Evolutionary conservation across 2,329 filamentous ascomycete species (phyloP), one percentile per base, ranked within the genome.

Genomic region (Neopestalotiopsis sp.): DNA sequence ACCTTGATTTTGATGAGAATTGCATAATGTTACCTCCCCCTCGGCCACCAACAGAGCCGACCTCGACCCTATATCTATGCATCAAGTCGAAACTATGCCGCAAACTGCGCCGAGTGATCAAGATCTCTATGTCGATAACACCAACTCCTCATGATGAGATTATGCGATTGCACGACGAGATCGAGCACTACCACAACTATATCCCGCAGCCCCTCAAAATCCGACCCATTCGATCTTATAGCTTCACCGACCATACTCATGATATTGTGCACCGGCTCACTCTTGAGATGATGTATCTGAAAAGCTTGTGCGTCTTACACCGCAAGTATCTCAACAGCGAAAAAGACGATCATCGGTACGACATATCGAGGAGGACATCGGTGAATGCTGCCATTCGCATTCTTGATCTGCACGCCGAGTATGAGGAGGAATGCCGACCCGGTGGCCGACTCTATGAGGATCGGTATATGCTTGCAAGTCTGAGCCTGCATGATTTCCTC

Each of bases 401-500:
- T 17, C 74, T 87, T 3, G 79, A 82, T 42, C 76, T 88, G 57
- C 84, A 86, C 66, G 79, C 81, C 20, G 84, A 87, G 72, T 80
- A 86, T 57, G 81, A 85, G 59, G 75, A 79, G 58, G 84, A 85
- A 74, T 80, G 79, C 17, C 79, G 77, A 32, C 82, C 84, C 0
- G 86, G 86, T 0, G 87, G 88, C 0, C 80, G 85, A 24, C 76
- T 90, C 69, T 81, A 84, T 67, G 81, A 84, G 53, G 85, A 89
- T 64, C 81, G 84, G 57, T 87, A 85, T 77, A 86, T 90, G 79
- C 75, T 89, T 7, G 84, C 84, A 3, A 84, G 83, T 3, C 74
- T 90, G 59, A 85, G 85, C 5, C 78, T 86, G 28, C 86, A 89
- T 42, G 86, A 90, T 71, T 90, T 89, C 70, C 77, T 90, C 32